phyloP scores from a whole-genome alignment of 129 eudicot species.

The Escallonia rubra region DNA sequence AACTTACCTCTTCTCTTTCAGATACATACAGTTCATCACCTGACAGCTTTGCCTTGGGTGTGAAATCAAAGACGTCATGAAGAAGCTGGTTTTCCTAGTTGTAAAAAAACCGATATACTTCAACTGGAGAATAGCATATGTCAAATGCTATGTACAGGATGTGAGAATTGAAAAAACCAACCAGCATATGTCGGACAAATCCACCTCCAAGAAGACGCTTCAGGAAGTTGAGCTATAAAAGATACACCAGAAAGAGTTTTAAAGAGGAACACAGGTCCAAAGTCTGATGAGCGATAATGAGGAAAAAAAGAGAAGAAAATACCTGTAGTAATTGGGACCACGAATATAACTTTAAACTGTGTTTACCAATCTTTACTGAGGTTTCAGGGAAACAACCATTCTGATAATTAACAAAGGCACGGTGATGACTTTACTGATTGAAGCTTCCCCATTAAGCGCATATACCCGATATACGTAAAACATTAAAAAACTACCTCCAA shows the following conservation, averaged over 20 bases:
- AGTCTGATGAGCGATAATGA: not conserved
- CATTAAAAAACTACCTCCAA: slow-evolving; percentile 25
- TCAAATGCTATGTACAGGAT: not conserved
- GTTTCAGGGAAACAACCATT: slow-evolving; percentile 33
- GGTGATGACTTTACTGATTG: not conserved
- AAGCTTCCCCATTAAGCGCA: not conserved
- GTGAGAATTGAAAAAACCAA: slow-evolving; percentile 12
- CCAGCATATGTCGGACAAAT: slow-evolving; percentile 50
- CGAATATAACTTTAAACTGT: slow-evolving; percentile 25
- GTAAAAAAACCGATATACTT: not conserved
- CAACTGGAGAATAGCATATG: not conserved
- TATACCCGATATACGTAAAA: not conserved
- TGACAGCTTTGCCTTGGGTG: slow-evolving; percentile 21
- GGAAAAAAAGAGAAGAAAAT: slow-evolving; percentile 4
- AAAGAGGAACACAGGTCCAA: not conserved
- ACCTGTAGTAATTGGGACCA: slow-evolving; percentile 45
- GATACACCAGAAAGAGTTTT: not conserved
- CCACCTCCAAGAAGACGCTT: slow-evolving; percentile 46
- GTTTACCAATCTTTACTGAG: slow-evolving; percentile 39
- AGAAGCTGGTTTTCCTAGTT: slow-evolving; percentile 49
- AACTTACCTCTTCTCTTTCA: slow-evolving; percentile 52
- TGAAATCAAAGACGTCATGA: slow-evolving; percentile 46
- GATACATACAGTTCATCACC: slow-evolving; percentile 30
- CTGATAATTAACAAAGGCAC: slow-evolving; percentile 21
- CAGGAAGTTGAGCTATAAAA: slow-evolving; percentile 40